Evolutionary conservation across 2,329 filamentous ascomycete genomes (phyloP).

Genomic region (Hypoxylon sp.): DNA sequence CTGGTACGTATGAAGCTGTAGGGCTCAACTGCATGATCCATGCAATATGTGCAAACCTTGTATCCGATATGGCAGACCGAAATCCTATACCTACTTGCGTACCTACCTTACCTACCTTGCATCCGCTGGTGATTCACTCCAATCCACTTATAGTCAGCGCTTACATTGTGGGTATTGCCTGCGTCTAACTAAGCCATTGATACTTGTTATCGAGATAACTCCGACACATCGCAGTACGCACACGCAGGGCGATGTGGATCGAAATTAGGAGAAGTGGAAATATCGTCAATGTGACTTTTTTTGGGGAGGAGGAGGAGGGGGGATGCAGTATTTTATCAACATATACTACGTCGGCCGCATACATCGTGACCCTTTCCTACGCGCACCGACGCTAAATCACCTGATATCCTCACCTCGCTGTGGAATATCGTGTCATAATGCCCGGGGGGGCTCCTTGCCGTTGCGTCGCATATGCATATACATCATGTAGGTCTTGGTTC

Average conservation of each 20-base stretch:
- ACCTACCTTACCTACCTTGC: no score
- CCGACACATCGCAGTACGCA: not conserved
- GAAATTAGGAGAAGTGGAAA: not conserved
- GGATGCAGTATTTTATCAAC: not conserved
- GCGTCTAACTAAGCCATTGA: not conserved
- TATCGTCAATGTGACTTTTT: not conserved
- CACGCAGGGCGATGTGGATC: not conserved
- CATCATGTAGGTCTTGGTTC: not conserved
- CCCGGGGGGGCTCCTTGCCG: not conserved
- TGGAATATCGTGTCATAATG: constrained; percentile 1
- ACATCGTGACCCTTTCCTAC: not conserved
- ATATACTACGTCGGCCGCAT: not conserved
- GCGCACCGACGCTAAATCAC: constrained; percentile 1
- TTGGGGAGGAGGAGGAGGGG: not conserved
- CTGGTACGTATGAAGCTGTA: not conserved
- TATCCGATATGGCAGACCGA: not conserved
- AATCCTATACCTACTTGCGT: not conserved
- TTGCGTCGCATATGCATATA: constrained; percentile 3
- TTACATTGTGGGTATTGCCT: not conserved
- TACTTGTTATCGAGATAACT: not conserved
- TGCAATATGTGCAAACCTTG: not conserved
- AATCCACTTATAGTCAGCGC: not conserved
- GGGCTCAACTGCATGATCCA: not conserved
- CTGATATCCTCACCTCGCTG: not conserved
- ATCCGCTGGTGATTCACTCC: not conserved